Percentiles rank a stretch among this genome's conserved stretches.
Conservation (phyloP, 495 filamentous ascomycete genomes). For the Neurospora sp. region DNA sequence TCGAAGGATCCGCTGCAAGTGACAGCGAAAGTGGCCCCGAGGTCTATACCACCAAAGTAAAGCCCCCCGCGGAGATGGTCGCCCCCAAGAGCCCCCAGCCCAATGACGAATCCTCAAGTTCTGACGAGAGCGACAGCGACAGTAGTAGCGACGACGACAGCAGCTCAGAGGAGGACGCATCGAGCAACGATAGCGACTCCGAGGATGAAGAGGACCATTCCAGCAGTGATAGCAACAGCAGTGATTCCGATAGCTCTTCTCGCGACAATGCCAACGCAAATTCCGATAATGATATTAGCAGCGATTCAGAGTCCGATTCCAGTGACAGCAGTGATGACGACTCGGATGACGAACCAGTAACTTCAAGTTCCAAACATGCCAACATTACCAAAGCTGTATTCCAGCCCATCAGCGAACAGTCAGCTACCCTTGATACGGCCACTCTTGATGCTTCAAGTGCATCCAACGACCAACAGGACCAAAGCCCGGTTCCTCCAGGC, state of each 20-base stretch:
- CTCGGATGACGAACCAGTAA: conserved; percentile 14
- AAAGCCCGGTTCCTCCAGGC: conserved; percentile 18
- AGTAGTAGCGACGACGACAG: conserved; percentile 5
- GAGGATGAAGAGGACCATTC: conserved; percentile 1
- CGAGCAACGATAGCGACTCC: background rate
- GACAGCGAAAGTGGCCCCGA: conserved; percentile 11
- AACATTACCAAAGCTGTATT: background rate
- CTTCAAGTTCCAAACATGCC: background rate
- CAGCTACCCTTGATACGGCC: background rate
- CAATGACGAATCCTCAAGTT: conserved; percentile 2
- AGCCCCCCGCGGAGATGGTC: background rate
- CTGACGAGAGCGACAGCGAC: conserved; percentile 2
- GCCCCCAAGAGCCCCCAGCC: conserved; percentile 1
- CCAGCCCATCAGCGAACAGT: background rate
- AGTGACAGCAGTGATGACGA: conserved; percentile 12
- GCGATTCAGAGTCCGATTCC: background rate
- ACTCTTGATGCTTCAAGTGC: background rate
- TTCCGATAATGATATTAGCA: background rate
- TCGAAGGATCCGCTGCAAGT: conserved; percentile 8
- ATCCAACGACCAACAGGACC: conserved; percentile 5
- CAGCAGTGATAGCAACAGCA: background rate
- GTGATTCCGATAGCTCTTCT: background rate
- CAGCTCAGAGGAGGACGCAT: background rate
- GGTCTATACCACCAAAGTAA: background rate
- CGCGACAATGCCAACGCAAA: background rate